Conservation (phyloP, 2,329 filamentous ascomycete species). For the Biscogniauxia marginata region DNA sequence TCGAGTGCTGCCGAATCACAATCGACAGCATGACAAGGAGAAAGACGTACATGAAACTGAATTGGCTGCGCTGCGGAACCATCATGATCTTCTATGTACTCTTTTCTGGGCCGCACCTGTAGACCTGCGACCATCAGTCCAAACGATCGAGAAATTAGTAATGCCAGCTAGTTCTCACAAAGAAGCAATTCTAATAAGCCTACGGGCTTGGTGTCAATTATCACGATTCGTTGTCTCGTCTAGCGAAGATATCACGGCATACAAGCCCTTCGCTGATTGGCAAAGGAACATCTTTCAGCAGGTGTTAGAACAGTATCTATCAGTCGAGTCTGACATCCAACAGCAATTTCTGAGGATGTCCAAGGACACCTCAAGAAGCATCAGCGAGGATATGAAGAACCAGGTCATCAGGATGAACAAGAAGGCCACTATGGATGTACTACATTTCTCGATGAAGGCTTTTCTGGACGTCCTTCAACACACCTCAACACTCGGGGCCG, state of each 20-base stretch:
- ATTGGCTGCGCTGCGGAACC: constrained; percentile 63
- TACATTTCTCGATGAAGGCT: constrained; percentile 47
- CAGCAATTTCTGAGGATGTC: constrained; percentile 53
- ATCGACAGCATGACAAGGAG: constrained; percentile 63
- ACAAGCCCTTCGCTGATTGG: constrained; percentile 54
- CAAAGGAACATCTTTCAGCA: constrained; percentile 57
- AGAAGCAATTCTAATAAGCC: constrained; percentile 63
- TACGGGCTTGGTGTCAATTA: constrained; percentile 63
- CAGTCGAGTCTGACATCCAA: constrained; percentile 54
- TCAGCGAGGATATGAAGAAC: constrained; percentile 45
- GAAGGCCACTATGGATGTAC: constrained; percentile 51
- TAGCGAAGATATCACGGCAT: constrained; percentile 40
- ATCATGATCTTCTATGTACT: constrained; percentile 66
- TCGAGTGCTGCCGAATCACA: constrained; percentile 64
- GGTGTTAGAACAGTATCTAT: constrained; percentile 56
- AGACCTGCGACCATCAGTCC: constrained; percentile 51
- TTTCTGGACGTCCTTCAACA: constrained; percentile 52
- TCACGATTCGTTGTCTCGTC: constrained; percentile 56
- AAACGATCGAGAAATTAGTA: constrained; percentile 59
- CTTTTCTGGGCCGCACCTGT: constrained; percentile 63
- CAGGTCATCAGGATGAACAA: constrained; percentile 53
- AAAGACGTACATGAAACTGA: constrained; percentile 59
- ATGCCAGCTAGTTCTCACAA: constrained; percentile 61
- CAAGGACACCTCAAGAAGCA: constrained; percentile 37
- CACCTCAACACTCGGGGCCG: constrained; percentile 44